phyloP scores from a whole-genome alignment of 225 moss, liverwort and hornwort genomes.

The Pleurozium schreberi region DNA sequence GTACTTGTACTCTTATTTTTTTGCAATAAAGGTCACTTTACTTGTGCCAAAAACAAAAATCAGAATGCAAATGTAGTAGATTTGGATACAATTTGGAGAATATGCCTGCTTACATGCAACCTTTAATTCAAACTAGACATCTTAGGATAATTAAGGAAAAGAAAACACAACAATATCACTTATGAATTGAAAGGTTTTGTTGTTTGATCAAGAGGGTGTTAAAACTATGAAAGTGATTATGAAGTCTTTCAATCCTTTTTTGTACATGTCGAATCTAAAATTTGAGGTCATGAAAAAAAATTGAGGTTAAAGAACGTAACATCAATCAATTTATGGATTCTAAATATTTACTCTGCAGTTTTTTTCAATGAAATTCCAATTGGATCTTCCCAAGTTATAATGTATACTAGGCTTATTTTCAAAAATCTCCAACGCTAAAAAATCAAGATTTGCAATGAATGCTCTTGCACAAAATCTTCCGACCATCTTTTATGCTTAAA shows the following conservation, averaged over 20 bases:
- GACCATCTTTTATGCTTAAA: no score
- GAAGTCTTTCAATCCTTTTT: background rate
- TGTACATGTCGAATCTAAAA: no score
- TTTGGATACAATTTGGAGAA: no score
- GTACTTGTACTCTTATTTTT: no score
- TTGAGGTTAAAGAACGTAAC: background rate
- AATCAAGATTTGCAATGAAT: background rate
- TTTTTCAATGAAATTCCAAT: background rate
- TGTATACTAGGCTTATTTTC: background rate
- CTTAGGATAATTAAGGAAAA: rapidly evolving
- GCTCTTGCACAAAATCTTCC: background rate
- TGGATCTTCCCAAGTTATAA: rapidly evolving
- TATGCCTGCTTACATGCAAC: background rate
- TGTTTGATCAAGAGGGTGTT: background rate
- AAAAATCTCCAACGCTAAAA: background rate
- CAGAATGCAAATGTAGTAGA: no score
- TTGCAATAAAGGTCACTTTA: no score
- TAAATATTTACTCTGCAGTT: background rate
- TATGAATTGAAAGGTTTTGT: background rate
- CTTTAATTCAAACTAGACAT: background rate
- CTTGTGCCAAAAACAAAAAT: no score
- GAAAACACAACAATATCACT: background rate
- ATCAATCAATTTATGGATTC: background rate
- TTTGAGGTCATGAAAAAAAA: background rate
- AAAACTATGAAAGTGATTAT: background rate